Conservation (phyloP, 2,329 filamentous ascomycete species). For the Scytalidium lignicola region DNA sequence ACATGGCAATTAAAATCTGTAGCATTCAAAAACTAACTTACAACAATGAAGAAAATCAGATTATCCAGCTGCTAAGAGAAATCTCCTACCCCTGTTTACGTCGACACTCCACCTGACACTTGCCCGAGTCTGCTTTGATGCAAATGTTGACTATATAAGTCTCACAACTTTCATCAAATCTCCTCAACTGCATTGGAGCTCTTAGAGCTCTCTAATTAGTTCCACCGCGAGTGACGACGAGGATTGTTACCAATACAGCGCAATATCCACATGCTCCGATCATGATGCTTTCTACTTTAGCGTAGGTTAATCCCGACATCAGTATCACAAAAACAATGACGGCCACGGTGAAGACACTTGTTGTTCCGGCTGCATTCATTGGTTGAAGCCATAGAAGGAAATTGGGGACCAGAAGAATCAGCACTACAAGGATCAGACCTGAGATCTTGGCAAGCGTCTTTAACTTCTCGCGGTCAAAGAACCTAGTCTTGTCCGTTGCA, state of each 20-base stretch:
- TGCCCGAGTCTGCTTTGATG: no score
- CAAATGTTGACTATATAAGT: no score
- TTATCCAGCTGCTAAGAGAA: no score
- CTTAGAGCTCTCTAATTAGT: no score
- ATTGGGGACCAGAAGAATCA: background rate
- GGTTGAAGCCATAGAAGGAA: background rate
- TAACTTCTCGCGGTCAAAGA: background rate
- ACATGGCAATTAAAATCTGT: no score
- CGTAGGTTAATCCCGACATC: background rate
- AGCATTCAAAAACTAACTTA: no score
- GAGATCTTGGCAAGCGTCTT: background rate
- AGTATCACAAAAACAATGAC: background rate
- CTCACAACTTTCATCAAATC: no score
- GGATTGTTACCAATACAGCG: background rate
- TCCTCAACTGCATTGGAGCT: no score
- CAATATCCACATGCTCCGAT: background rate
- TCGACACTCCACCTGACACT: no score
- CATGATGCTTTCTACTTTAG: background rate
- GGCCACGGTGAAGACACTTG: background rate
- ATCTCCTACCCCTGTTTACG: no score
- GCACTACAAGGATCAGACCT: background rate
- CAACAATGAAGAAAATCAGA: no score
- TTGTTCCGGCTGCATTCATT: background rate
- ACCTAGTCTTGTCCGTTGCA: background rate
- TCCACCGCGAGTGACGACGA: background rate